Base-by-base conservation (phyloP, 257 asterid genomes). In the Rehmannia glutinosa region DNA sequence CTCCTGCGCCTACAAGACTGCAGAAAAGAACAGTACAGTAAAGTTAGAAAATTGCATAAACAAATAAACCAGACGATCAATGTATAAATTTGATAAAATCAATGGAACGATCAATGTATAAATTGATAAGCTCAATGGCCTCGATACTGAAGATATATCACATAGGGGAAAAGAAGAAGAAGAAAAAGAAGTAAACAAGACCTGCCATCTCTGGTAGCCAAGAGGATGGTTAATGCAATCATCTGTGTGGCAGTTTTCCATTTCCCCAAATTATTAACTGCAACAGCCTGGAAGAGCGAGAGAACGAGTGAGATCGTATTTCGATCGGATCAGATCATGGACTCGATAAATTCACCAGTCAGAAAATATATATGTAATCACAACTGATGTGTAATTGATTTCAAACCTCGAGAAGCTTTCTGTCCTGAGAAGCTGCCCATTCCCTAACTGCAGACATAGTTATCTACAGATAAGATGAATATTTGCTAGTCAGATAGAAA, bases 371-470 rank as follows among this genome's bases (percentile, higher is more conserved):
- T 66, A 28, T 28, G 55, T 35, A 43, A 62, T 73, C 15, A n/a
- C 4, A 63, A 68, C 42, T 23, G 62, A 70, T 25, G 59, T 2
- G 47, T 6, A 20, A 39, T 20, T 53, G 66, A 35, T 35, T 36
- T 32, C 73, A 67, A 68, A 90, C 96, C 91, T 87, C 97, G 12
- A 86, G 86, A 73, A 90, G 92, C 81, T 84, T 87, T 74, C 79
- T 80, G 75, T 86, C 94, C 77, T 82, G 96, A 70, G 95, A 89
- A 67, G 95, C 90, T 50, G 97, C 97, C 97, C 97, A 90, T 80
- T 90, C 97, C 81, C 97, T 84, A 55, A 90, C 96, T 8, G 96
- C 97, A 4, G 97, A 90, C 97, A 90, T 90, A 30, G 97, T 86
- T 75, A 90, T 90, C 97, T 90, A 60, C 73, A 78, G 17, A 59